Evolutionary conservation across 2,329 filamentous ascomycete species (phyloP).

Genomic region (Fusarium goolgardi): DNA sequence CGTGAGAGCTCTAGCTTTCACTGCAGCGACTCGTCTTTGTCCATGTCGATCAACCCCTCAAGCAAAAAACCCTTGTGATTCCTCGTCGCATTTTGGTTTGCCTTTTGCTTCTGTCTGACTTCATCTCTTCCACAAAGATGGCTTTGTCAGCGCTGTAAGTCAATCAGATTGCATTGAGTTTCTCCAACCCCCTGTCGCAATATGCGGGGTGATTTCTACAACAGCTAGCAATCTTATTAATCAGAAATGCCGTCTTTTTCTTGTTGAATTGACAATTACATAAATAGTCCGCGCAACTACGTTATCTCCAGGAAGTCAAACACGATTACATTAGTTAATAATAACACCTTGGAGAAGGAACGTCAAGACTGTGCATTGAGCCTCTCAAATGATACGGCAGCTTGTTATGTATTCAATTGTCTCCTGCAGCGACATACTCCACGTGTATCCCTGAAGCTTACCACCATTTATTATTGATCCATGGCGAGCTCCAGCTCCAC

Average conservation of each 20-base stretch:
- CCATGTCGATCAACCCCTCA: not conserved
- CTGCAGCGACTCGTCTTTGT: not conserved
- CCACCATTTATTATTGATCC: constrained; percentile 25
- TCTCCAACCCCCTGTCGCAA: constrained; percentile 11
- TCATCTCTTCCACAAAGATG: constrained; percentile 10
- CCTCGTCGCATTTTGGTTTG: not conserved
- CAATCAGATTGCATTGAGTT: constrained; percentile 29
- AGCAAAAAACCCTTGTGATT: constrained; percentile 1
- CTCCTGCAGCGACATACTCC: constrained; percentile 20
- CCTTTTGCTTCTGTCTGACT: constrained; percentile 15
- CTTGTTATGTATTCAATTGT: constrained; percentile 2
- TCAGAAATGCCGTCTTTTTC: constrained; percentile 3
- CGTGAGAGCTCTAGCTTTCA: not conserved
- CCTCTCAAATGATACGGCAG: constrained; percentile 23
- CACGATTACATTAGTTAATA: not conserved
- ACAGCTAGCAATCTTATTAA: constrained; percentile 30
- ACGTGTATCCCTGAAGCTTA: constrained; percentile 33
- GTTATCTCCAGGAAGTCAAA: constrained; percentile 4
- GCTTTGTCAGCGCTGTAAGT: constrained; percentile 35
- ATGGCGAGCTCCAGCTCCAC: constrained; percentile 27
- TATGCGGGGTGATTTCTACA: constrained; percentile 26
- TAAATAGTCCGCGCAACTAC: constrained; percentile 23
- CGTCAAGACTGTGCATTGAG: constrained; percentile 3
- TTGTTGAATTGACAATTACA: constrained; percentile 28
- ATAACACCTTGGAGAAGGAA: not conserved